Evolutionary conservation across 2,329 filamentous ascomycete species (phyloP).

Genomic region (Leptographium wingfieldii): DNA sequence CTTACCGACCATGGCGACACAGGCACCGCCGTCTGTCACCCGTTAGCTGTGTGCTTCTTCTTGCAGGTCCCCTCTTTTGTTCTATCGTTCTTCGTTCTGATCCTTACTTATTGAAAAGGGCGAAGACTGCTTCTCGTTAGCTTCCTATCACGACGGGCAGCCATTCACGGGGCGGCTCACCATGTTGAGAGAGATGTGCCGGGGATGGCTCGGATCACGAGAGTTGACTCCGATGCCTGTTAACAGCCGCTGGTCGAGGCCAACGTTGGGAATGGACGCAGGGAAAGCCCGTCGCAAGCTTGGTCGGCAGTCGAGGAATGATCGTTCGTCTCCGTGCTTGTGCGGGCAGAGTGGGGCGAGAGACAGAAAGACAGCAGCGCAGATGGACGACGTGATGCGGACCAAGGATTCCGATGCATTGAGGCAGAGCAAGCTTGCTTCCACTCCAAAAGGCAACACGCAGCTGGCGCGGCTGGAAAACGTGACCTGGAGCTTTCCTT

Average conservation of each 20-base stretch:
- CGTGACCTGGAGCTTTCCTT: slow-evolving; percentile 9
- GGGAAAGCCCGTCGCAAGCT: no score
- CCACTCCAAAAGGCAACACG: slow-evolving; percentile 19
- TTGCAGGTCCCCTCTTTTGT: no score
- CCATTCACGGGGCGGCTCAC: slow-evolving; percentile 17
- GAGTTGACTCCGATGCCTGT: background rate
- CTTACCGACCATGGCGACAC: slow-evolving; percentile 98
- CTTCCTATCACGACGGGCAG: slow-evolving; percentile 7
- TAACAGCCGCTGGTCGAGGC: background rate
- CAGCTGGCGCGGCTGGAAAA: slow-evolving; percentile 21
- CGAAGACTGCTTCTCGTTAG: slow-evolving; percentile 50
- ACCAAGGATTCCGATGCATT: background rate
- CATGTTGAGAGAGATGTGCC: slow-evolving; percentile 12
- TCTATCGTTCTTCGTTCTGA: no score
- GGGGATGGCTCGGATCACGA: background rate
- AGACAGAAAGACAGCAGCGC: background rate
- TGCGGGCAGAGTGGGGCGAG: background rate
- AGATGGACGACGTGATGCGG: background rate
- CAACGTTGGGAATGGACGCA: no score
- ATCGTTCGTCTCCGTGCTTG: no score
- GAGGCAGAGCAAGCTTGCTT: slow-evolving; percentile 6
- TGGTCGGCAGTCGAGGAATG: no score
- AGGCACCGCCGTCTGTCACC: slow-evolving; percentile 66
- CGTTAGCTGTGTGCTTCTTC: background rate
- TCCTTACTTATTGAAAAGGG: slow-evolving; percentile 92